Evolutionary conservation across 2,329 filamentous ascomycete species (phyloP).

Genomic region (Cladosporium halotolerans): DNA sequence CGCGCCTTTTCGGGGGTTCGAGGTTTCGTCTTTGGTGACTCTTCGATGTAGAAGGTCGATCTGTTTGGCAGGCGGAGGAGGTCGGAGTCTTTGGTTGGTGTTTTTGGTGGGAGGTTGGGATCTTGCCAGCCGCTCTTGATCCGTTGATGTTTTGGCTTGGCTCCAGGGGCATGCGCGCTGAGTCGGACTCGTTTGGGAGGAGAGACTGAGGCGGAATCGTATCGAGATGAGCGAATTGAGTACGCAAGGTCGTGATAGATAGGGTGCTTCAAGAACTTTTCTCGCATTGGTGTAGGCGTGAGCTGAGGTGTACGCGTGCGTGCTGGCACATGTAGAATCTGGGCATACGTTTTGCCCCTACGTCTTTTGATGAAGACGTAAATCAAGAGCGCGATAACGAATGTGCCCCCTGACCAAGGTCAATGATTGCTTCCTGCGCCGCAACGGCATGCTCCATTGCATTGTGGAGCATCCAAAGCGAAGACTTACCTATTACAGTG

Average conservation of each 20-base stretch:
- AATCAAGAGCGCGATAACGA: conserved; percentile 18
- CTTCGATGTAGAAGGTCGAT: conserved; percentile 6
- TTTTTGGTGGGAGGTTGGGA: neutral
- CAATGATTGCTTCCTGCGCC: neutral
- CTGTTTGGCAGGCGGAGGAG: neutral
- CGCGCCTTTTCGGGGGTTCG: neutral
- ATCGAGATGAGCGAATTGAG: conserved; percentile 21
- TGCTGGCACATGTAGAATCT: conserved; percentile 20
- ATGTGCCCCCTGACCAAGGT: conserved; percentile 14
- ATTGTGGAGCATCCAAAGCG: neutral
- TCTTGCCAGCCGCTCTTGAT: conserved; percentile 7
- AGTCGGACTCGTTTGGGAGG: neutral
- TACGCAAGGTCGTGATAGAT: conserved; percentile 22
- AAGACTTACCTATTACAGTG: conserved; percentile 19
- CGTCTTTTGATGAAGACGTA: conserved; percentile 20
- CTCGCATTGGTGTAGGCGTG: conserved; percentile 9
- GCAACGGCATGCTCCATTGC: neutral
- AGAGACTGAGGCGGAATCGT: conserved; percentile 8
- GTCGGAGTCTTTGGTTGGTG: neutral
- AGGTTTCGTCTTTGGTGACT: neutral
- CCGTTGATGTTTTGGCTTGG: neutral
- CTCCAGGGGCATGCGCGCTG: neutral
- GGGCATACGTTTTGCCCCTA: conserved; percentile 20
- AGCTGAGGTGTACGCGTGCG: conserved; percentile 15
- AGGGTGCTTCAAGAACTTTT: conserved; percentile 14